Evolutionary conservation across 331 rosid species (phyloP), one percentile per base, ranked within the genome.

Genomic region (Acacia pycnantha): DNA sequence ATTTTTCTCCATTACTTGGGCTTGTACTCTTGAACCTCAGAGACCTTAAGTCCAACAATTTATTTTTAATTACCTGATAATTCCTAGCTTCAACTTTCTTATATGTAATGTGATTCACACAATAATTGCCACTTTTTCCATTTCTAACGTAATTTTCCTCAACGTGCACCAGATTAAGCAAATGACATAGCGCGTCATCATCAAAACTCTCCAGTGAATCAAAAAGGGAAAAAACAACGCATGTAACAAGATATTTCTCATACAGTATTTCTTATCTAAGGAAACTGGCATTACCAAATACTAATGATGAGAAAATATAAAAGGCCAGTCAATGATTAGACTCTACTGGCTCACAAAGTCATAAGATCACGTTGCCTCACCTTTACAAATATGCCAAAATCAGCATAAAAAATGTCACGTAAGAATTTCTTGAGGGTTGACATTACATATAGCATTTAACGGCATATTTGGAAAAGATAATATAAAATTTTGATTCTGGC

Each of bases 401-500:
- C 82, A 41, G 50, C 4, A 41, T 1, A 14, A 24, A 40, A 48
- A 48, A 53, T 5, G 54, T 51, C 24, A 4, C 19, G 24, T 27
- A 77, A 81, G 22, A 5, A 66, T 41, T 8, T n/a, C 53, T 74
- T 35, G 26, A 68, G n/a, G 75, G 78, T 24, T 35, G 46, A 21
- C 69, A 18, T 37, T 48, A 51, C 37, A 74, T 53, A 53, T 24
- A 46, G 51, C 26, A n/a, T 47, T 79, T 70, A 79, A 73, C 21
- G 22, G 24, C 44, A 22, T 48, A 46, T 73, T 61, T 81, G 66
- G 4, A 61, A 61, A 50, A 62, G n/a, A 73, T 22, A 35, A 7
- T 35, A 5, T 35, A 53, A 72, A 72, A 70, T 48, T 31, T 5
- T 66, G 27, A 79, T 81, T 43, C 73, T 22, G n/a, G 79, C 56